A percentile compares a stretch with the other conserved stretches of the same genome.
phyloP scores from a whole-genome alignment of 1,284 basidiomycete species.

The Tilletiopsis washingtonensis region DNA sequence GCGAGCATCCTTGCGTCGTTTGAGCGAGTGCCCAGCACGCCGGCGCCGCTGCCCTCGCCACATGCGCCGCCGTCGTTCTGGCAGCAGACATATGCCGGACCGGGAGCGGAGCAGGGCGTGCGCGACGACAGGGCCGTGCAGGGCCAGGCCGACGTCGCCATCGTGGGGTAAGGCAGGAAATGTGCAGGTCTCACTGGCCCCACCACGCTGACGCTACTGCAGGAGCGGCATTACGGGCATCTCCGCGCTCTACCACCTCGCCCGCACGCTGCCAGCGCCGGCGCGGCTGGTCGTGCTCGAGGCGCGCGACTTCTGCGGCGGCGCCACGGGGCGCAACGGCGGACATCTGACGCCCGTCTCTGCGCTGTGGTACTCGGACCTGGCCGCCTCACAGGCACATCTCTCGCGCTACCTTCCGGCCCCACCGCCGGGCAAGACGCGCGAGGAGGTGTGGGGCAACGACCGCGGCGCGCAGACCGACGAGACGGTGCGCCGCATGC shows the following conservation, averaged over 20 bases:
- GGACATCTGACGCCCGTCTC: conserved; percentile 31
- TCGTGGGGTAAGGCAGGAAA: too few species aligned
- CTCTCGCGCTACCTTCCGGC: conserved; percentile 3
- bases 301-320: conserved; percentile 24
- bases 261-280: conserved; percentile 2
- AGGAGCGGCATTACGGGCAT: conserved; percentile 22
- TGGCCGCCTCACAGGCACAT: conserved; percentile 16
- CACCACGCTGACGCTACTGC: too few species aligned
- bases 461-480: conserved; percentile 1
- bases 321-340: conserved; percentile 32
- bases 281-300: conserved; percentile 16
- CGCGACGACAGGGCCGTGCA: too few species aligned
- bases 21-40: too few species aligned
- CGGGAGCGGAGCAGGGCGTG: too few species aligned
- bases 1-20: too few species aligned
- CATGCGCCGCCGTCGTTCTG: too few species aligned
- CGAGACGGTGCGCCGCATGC: conserved; percentile 14
- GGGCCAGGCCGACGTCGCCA: too few species aligned
- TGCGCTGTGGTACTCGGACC: conserved; percentile 19
- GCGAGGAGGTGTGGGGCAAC: conserved; percentile 6
- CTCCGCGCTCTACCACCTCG: conserved; percentile 21
- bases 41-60: too few species aligned
- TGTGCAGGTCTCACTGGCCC: too few species aligned
- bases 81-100: too few species aligned
- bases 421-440: neutral